Percentiles rank a stretch among this genome's conserved stretches.
Evolutionary conservation across 768 basidiomycete species (phyloP).

Genomic region (Coprinopsis sp.): DNA sequence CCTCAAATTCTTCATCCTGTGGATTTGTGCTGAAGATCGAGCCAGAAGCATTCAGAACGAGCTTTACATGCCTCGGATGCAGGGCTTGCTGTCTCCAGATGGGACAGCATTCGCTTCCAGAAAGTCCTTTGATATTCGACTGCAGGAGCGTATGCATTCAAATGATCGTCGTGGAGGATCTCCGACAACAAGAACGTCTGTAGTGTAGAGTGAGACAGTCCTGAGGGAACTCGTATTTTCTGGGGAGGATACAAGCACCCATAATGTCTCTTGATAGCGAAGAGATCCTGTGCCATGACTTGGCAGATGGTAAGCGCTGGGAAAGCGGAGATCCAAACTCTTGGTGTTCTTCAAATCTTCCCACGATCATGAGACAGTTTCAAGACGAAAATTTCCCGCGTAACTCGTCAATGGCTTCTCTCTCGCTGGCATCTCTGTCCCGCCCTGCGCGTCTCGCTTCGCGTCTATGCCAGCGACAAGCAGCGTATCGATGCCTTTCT

Average conservation of each 20-base stretch:
- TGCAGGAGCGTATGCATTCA: conserved; percentile 58
- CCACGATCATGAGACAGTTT: conserved; percentile 13
- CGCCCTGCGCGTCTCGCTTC: neutral
- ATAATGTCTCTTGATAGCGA: conserved; percentile 47
- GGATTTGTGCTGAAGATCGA: neutral
- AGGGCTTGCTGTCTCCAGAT: conserved; percentile 41
- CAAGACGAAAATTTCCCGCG: conserved; percentile 17
- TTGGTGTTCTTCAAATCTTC: conserved; percentile 32
- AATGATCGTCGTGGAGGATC: conserved; percentile 50
- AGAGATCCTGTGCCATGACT: too few species aligned
- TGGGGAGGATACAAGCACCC: conserved; percentile 46
- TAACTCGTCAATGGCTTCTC: conserved; percentile 27
- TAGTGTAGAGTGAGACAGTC: conserved; percentile 32
- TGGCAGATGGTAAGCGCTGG: too few species aligned
- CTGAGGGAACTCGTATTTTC: conserved; percentile 35
- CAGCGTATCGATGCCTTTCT: conserved; percentile 23
- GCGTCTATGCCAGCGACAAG: neutral
- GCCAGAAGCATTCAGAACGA: conserved; percentile 1
- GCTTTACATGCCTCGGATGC: conserved; percentile 42
- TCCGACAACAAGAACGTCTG: conserved; percentile 52
- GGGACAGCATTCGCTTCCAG: conserved; percentile 67
- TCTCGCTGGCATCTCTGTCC: conserved; percentile 23
- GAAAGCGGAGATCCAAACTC: too few species aligned
- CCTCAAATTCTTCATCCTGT: conserved; percentile 47
- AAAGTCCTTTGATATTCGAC: conserved; percentile 56